phyloP scores from a whole-genome alignment of 1,139 yeast species.

The Pneumocystis canis region DNA sequence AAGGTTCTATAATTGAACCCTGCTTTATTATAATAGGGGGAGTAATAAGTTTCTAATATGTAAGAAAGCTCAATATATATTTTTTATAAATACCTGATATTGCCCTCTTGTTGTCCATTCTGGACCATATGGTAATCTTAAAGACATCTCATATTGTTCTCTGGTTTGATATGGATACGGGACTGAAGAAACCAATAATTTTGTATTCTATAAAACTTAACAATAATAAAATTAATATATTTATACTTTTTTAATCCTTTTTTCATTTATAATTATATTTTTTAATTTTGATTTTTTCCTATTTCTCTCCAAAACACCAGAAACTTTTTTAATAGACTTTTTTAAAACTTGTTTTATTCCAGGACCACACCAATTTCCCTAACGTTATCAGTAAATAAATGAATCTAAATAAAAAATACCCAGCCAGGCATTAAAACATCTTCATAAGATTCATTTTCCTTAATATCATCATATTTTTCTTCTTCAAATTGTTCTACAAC shows the following conservation, averaged over 20 bases:
- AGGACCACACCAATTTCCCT: constrained; percentile 16
- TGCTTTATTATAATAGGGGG: not conserved
- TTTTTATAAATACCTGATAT: constrained; percentile 45
- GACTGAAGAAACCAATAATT: constrained; percentile 71
- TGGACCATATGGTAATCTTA: constrained; percentile 93
- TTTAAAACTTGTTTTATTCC: constrained; percentile 20
- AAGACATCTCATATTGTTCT: constrained; percentile 86
- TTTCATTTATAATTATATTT: constrained; percentile 81
- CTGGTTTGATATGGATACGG: constrained; percentile 88
- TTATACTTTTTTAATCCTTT: constrained; percentile 50
- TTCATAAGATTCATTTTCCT: constrained; percentile 76
- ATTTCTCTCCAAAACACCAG: constrained; percentile 50
- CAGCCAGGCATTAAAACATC: constrained; percentile 88
- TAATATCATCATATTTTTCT: constrained; percentile 53
- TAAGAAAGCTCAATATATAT: not conserved
- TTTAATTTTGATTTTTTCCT: constrained; percentile 64
- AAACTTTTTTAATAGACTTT: constrained; percentile 44
- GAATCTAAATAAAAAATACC: constrained; percentile 28
- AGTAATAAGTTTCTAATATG: not conserved
- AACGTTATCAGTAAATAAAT: not conserved
- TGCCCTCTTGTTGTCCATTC: constrained; percentile 88
- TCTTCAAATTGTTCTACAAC: constrained; percentile 60
- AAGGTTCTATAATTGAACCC: not conserved
- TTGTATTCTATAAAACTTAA: constrained; percentile 28
- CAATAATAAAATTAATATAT: constrained; percentile 17